These are phyloP conservation scores for Rhizopogon vulgaris DNA, from an alignment of 768 basidiomycete genomes.

Conservation along the genomic window DNA sequence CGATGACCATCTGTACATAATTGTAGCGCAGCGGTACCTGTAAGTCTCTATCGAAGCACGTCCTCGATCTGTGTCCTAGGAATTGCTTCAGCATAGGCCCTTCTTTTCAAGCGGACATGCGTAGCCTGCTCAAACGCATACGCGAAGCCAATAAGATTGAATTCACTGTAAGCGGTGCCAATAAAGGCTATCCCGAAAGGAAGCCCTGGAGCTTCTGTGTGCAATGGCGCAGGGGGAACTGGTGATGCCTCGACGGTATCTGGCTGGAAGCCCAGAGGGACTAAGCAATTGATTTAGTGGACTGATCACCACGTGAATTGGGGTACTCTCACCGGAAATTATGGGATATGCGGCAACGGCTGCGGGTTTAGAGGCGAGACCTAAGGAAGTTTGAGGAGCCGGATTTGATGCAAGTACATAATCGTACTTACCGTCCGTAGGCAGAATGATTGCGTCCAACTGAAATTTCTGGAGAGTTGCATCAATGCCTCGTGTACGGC, in stretches of 20 bases:
- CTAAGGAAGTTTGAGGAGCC: slow-evolving; percentile 4
- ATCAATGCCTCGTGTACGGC: slow-evolving; percentile 49
- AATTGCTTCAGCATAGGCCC: slow-evolving; percentile 45
- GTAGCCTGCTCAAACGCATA: slow-evolving; percentile 67
- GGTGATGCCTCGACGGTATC: slow-evolving; percentile 35
- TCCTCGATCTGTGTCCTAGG: slow-evolving; percentile 47
- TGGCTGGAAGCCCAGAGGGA: slow-evolving; percentile 58
- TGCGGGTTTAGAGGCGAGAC: slow-evolving; percentile 25
- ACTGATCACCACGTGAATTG: not conserved
- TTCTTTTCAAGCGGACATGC: slow-evolving; percentile 40
- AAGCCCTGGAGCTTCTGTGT: slow-evolving; percentile 34
- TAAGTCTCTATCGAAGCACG: slow-evolving; percentile 15
- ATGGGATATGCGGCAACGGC: slow-evolving; percentile 66
- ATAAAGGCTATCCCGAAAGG: slow-evolving; percentile 61
- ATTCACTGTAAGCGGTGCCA: slow-evolving; percentile 57
- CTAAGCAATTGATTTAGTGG: slow-evolving; percentile 15
- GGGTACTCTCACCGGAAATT: slow-evolving; percentile 44
- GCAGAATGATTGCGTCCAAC: slow-evolving; percentile 49
- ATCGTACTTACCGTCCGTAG: slow-evolving; percentile 27
- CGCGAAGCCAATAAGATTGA: slow-evolving; percentile 48
- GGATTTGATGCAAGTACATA: not conserved
- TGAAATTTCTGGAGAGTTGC: slow-evolving; percentile 39
- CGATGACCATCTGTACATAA: too few species aligned
- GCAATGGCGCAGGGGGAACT: slow-evolving; percentile 36
- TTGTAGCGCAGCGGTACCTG: not conserved